These are phyloP conservation scores for Eruca vesicaria DNA, from an alignment of 441 rosid genomes.

Conservation along the genomic window DNA sequence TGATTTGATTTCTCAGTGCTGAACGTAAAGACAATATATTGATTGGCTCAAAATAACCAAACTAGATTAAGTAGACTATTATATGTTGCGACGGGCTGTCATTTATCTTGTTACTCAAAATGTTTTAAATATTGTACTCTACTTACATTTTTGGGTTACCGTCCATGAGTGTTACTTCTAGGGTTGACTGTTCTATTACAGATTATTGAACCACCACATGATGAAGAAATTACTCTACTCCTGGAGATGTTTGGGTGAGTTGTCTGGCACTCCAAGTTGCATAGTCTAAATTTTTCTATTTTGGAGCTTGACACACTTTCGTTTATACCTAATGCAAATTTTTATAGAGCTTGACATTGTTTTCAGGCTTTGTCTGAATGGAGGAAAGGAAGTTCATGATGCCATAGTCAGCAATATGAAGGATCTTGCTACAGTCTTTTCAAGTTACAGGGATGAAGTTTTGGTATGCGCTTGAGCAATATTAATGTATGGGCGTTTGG, in stretches of 20 bases:
- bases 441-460: slow-evolving; percentile 94
- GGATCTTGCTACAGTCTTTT: slow-evolving; percentile 81
- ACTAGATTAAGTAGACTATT: slow-evolving; percentile 4
- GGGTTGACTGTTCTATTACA: slow-evolving; percentile 49
- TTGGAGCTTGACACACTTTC: background rate
- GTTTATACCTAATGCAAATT: background rate
- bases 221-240: slow-evolving; percentile 84
- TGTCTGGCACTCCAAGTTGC: slow-evolving; percentile 7
- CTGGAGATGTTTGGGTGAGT: slow-evolving; percentile 89
- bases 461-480: slow-evolving; percentile 56
- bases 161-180: slow-evolving; percentile 24
- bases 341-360: slow-evolving; percentile 21
- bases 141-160: slow-evolving; percentile 26
- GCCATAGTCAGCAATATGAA: slow-evolving; percentile 95
- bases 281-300: background rate
- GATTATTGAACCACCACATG: slow-evolving; percentile 96
- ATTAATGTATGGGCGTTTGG: slow-evolving; percentile 11
- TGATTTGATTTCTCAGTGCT: background rate
- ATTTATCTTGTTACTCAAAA: background rate
- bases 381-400: slow-evolving; percentile 96
- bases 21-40: background rate
- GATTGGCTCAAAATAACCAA: background rate
- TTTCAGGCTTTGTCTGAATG: slow-evolving; percentile 80
- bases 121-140: slow-evolving; percentile 14
- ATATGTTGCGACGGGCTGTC: slow-evolving; percentile 7